These are phyloP conservation scores for Colletotrichum tamarilloi DNA, from an alignment of 2,329 filamentous ascomycete genomes.

Conservation along the genomic window DNA sequence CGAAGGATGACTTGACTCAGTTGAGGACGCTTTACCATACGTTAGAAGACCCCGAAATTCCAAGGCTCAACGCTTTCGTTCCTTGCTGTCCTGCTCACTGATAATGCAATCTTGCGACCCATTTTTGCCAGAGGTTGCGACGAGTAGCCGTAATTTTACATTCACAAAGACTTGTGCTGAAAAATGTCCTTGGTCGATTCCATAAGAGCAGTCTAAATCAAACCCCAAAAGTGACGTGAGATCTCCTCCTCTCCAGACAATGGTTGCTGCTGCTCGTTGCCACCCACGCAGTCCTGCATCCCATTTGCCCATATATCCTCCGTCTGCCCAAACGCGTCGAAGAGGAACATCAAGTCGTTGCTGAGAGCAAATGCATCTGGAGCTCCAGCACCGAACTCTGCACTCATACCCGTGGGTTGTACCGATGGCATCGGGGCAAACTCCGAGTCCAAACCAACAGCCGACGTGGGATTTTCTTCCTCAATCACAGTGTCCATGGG, in stretches of 20 bases:
- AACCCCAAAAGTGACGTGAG: constrained; percentile 45
- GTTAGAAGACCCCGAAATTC: no score
- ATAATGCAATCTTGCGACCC: no score
- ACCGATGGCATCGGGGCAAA: not conserved
- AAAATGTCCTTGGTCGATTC: not conserved
- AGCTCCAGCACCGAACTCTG: constrained; percentile 30
- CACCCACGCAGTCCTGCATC: constrained; percentile 3
- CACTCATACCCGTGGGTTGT: not conserved
- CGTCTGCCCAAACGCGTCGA: constrained; percentile 46
- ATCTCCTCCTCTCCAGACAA: constrained; percentile 42
- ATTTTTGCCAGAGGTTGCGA: not conserved
- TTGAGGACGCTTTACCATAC: no score
- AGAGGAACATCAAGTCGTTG: constrained; percentile 47
- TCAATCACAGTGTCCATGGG: constrained; percentile 14
- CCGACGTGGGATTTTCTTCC: rapidly evolving
- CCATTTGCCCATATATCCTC: constrained; percentile 6
- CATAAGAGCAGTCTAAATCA: constrained; percentile 37
- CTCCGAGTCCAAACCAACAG: not conserved
- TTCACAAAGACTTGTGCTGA: not conserved
- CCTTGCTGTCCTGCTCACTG: no score
- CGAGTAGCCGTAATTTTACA: not conserved
- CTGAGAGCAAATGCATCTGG: constrained; percentile 48
- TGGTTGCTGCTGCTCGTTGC: constrained; percentile 8
- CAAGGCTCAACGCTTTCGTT: no score
- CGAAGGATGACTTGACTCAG: not conserved